Base-by-base conservation (phyloP, 768 basidiomycete genomes). In the Amyloporia xantha region DNA sequence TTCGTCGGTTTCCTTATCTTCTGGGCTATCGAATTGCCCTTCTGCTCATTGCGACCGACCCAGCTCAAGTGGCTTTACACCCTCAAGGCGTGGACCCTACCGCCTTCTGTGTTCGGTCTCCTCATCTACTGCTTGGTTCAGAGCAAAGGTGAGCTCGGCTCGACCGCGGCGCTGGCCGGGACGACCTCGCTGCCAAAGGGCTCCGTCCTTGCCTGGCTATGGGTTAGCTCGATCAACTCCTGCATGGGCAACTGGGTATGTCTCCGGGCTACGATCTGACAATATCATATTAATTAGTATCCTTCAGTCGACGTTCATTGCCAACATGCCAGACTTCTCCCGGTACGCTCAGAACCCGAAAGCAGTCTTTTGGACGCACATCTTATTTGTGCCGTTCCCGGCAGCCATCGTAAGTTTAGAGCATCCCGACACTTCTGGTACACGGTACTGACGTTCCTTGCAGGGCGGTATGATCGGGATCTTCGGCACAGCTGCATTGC, bases 401-500 rank as follows among this genome's bases (percentile, higher is more conserved):
- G 55, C 55, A 1, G 51, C 55, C 5, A 23, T 56, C 12, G 51
- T 53, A 19, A 48, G 55, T 44, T 5, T n/a, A n/a, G n/a, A n/a
- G n/a, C n/a, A 33, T 33, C 30, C 30, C 15, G 15, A 7, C 15
- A n/a, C n/a, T n/a, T n/a, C n/a, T n/a, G n/a, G n/a, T n/a, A n/a
- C n/a, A n/a, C n/a, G 46, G 10, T 27, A 38, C 41, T 47, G 12
- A 23, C 1, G 2, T 2, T 24, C 3, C 11, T 48, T 39, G 2
- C 23, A 57, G 52, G 55, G 55, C 25, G 55, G 55, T 30, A 54
- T 52, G 55, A 54, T 57, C 7, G 52, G 52, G 19, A 51, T 57
- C 28, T 49, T 57, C 44, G 55, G 55, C 23, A 57, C 52, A 10
- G 50, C 55, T 13, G 50, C 47, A 20, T 36, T 57, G 3, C 52